These are phyloP conservation scores for Linum trigynum DNA, from an alignment of 345 rosid species.

Conservation along the genomic window DNA sequence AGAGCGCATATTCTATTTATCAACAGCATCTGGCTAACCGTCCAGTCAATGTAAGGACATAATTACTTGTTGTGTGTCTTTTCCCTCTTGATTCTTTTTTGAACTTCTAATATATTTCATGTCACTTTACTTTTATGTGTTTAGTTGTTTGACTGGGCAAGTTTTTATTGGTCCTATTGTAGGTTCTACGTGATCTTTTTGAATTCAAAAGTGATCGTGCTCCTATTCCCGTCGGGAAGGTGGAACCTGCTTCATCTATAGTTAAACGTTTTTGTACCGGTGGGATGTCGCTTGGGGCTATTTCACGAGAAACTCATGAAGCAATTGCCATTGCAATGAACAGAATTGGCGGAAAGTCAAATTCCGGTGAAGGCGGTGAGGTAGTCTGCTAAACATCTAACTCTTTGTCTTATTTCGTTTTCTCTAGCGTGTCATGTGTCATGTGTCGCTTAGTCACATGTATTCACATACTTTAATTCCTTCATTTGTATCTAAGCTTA, in stretches of 20 bases:
- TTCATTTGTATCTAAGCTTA: too few species aligned
- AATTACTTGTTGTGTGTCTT: background rate
- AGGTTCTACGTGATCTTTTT: conserved; percentile 96
- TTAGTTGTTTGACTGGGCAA: conserved; percentile 5
- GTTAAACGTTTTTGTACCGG: conserved; percentile 96
- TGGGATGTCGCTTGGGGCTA: conserved; percentile 99
- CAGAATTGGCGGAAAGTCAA: conserved; percentile 89
- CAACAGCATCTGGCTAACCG: conserved; percentile 96
- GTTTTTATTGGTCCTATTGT: conserved; percentile 12
- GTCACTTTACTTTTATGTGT: background rate
- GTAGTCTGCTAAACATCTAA: conserved; percentile 29
- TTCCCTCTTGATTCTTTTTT: background rate
- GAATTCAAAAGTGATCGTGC: conserved; percentile 87
- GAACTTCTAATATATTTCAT: background rate
- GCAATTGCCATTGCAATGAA: conserved; percentile 99
- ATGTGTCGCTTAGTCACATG: too few species aligned
- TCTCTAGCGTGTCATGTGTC: too few species aligned
- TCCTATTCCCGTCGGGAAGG: conserved; percentile 91
- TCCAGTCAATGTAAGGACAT: conserved; percentile 72
- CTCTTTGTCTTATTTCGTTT: background rate
- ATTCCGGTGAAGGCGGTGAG: conserved; percentile 99
- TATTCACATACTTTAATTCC: background rate
- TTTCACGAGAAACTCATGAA: conserved; percentile 99
- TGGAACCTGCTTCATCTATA: conserved; percentile 79
- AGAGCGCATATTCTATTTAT: conserved; percentile 77